phyloP scores from a whole-genome alignment of 768 basidiomycete genomes.

The Tulasnella sp. region DNA sequence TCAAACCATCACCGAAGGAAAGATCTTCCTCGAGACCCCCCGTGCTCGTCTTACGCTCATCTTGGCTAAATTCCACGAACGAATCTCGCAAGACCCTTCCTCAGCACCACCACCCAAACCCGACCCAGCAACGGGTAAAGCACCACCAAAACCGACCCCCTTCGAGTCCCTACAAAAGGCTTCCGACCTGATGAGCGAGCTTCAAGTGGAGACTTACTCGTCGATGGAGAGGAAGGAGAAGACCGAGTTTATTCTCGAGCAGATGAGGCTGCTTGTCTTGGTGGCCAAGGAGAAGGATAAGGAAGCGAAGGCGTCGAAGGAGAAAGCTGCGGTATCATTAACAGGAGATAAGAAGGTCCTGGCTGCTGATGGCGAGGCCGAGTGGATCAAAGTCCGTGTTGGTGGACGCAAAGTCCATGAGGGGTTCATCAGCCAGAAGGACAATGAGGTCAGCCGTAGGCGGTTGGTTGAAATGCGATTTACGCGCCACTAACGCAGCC shows the following conservation, averaged over 20 bases:
- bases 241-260: conserved; percentile 96
- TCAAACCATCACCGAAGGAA: conserved; percentile 91
- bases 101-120: conserved; percentile 37
- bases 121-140: conserved; percentile 13
- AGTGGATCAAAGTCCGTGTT: conserved; percentile 91
- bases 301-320: conserved; percentile 55
- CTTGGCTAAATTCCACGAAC: conserved; percentile 82
- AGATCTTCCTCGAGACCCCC: conserved; percentile 97
- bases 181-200: conserved; percentile 86
- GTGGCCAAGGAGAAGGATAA: conserved; percentile 73
- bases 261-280: conserved; percentile 84
- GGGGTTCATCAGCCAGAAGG: conserved; percentile 81
- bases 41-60: conserved; percentile 89
- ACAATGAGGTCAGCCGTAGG: conserved; percentile 65
- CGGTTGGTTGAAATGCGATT: neutral
- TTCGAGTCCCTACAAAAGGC: conserved; percentile 72
- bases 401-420: conserved; percentile 93
- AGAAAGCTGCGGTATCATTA: conserved; percentile 29
- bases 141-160: conserved; percentile 42
- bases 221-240: conserved; percentile 98
- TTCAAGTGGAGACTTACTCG: conserved; percentile 98
- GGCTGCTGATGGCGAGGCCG: conserved; percentile 69
- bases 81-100: conserved; percentile 46
- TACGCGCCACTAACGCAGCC: neutral
- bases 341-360: conserved; percentile 38